Evolutionary conservation across 169 alveolate species (phyloP).

Genomic region (Babesia caballi): DNA sequence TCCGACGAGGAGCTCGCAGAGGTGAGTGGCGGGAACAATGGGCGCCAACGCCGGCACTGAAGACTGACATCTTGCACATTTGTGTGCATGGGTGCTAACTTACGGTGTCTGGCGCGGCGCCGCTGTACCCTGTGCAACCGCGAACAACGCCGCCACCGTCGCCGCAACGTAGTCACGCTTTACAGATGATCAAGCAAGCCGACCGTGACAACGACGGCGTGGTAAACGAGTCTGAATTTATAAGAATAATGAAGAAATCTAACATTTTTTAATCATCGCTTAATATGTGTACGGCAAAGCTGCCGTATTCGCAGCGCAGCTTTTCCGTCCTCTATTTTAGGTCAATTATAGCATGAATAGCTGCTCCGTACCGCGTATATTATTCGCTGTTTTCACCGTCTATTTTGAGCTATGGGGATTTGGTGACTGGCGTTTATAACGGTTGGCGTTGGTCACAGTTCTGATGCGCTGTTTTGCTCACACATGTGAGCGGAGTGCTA

Average conservation of each 20-base stretch:
- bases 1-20: conserved; percentile 95
- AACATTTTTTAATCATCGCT: conserved; percentile 81
- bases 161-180: too few species aligned
- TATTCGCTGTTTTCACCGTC: too few species aligned
- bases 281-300: background rate
- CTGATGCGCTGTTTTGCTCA: background rate
- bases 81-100: background rate
- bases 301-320: too few species aligned
- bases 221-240: conserved; percentile 94
- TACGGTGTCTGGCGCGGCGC: background rate
- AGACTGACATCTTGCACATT: background rate
- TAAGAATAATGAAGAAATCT: conserved; percentile 97
- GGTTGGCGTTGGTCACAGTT: background rate
- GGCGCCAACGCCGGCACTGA: background rate
- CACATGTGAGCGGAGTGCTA: background rate
- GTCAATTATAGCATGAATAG: too few species aligned
- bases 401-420: conserved; percentile 30
- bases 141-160: too few species aligned
- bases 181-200: conserved; percentile 97
- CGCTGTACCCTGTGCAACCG: too few species aligned
- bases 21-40: conserved; percentile 21
- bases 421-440: background rate
- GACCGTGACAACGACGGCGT: conserved; percentile 98
- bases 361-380: too few species aligned
- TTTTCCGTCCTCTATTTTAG: background rate